These are phyloP conservation scores for Dryadomyces sulphureus DNA, from an alignment of 2,329 filamentous ascomycete genomes.

Conservation along the genomic window DNA sequence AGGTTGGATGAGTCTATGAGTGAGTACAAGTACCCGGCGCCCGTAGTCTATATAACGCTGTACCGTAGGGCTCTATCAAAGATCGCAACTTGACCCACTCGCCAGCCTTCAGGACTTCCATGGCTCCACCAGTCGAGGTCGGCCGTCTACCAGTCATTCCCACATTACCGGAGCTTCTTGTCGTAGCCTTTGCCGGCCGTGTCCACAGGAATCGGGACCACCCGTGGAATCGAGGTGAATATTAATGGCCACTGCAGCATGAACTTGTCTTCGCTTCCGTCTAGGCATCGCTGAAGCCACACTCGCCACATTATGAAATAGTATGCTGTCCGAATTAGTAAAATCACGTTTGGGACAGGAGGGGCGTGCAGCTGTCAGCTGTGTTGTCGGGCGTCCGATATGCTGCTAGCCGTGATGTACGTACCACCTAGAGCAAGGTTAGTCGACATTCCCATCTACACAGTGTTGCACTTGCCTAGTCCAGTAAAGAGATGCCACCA, in stretches of 20 bases:
- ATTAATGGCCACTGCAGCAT: slow-evolving; percentile 53
- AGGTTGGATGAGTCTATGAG: too few species aligned
- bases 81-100: too few species aligned
- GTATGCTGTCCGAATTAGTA: slow-evolving; percentile 37
- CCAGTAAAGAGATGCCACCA: slow-evolving; percentile 71
- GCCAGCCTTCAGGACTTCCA: too few species aligned
- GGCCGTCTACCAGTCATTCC: slow-evolving; percentile 1
- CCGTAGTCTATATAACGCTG: too few species aligned
- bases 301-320: slow-evolving; percentile 75
- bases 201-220: slow-evolving; percentile 21
- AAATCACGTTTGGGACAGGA: not conserved
- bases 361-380: not conserved
- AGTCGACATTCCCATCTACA: not conserved
- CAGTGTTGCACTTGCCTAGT: slow-evolving; percentile 30
- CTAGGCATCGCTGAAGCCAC: slow-evolving; percentile 65
- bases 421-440: slow-evolving; percentile 5
- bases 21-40: too few species aligned
- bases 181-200: slow-evolving; percentile 2
- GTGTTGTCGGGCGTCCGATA: not conserved
- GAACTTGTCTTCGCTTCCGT: slow-evolving; percentile 57
- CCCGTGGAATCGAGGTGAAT: slow-evolving; percentile 36
- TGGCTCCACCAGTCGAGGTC: too few species aligned
- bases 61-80: too few species aligned
- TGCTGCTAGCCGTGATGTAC: too few species aligned
- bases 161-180: slow-evolving; percentile 15